These are phyloP conservation scores for Endothia cerciana DNA, from an alignment of 2,329 filamentous ascomycete genomes.

Conservation along the genomic window DNA sequence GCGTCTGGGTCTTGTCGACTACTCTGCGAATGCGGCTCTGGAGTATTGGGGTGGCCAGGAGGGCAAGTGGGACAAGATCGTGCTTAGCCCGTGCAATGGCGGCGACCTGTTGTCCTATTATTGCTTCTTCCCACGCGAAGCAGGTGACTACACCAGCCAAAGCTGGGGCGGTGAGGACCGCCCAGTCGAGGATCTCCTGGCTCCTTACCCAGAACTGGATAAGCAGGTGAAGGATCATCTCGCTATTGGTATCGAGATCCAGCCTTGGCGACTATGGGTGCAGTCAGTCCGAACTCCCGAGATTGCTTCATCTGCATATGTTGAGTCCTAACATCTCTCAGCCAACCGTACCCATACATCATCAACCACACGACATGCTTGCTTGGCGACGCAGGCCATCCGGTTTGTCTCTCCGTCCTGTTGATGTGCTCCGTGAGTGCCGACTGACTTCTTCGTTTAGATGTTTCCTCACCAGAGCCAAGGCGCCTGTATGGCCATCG, in stretches of 20 bases:
- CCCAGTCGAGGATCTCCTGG: constrained; percentile 62
- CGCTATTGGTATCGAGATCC: constrained; percentile 63
- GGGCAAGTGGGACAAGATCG: constrained; percentile 69
- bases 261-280: constrained; percentile 68
- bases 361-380: constrained; percentile 57
- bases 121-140: constrained; percentile 67
- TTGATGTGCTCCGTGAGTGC: constrained; percentile 2
- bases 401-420: constrained; percentile 44
- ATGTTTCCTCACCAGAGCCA: constrained; percentile 74
- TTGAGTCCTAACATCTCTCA: constrained; percentile 31
- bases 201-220: constrained; percentile 64
- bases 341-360: constrained; percentile 61
- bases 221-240: constrained; percentile 60
- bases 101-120: constrained; percentile 70
- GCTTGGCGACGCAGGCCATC: constrained; percentile 69
- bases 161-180: constrained; percentile 59
- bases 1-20: constrained; percentile 63
- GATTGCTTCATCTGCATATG: not conserved
- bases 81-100: constrained; percentile 69
- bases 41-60: constrained; percentile 74
- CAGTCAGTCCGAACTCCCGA: constrained; percentile 44
- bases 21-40: constrained; percentile 61
- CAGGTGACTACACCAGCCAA: constrained; percentile 64
- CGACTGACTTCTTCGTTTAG: constrained; percentile 29
- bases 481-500: constrained; percentile 70